Base-by-base conservation (phyloP, 176 grass and related monocot species). In the Avena insularis region DNA sequence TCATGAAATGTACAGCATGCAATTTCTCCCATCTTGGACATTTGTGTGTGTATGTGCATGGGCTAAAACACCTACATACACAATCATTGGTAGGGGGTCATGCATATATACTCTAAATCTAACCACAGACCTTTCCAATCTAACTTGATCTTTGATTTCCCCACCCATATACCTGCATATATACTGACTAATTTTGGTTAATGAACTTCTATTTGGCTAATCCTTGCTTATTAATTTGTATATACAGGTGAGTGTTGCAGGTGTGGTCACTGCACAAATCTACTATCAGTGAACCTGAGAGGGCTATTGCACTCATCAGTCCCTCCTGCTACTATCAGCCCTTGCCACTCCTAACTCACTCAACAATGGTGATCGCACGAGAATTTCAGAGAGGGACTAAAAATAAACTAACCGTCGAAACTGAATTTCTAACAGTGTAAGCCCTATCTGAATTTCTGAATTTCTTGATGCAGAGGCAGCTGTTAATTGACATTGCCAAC, bases 221-320 rank as follows among this genome's bases (percentile, higher is more conserved):
- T 23, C 76, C 25, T 33, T 14, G 6, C 2, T 7, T 16, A 49
- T 15, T 27, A 2, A 8, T 17, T 2, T 23, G 23, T 31, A 0
- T 21, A 11, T 76, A 62, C 80, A 93, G 92, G 92, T 93, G 19
- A 93, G 89, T 83, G 89, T 93, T 38, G 89, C 92, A 2, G 92
- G 49, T 93, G 92, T 66, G 92, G 92, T 50, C 86, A 89, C 50
- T 93, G 92, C 80, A 86, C 89, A 16, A 93, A 91, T 75, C 84
- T 93, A 29, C 63, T 93, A 47, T 91, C 92, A 56, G 89, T 91
- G 21, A 89, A 78, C 55, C 53, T 93, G 76, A 80, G 83, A 77
- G 75, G 80, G 9, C 71, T 82, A 69, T 58, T 82, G 84, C 89
- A 84, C 29, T 81, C 89, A 31, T 80, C 80, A 59, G 48, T 20